Percentiles rank a stretch among this genome's conserved stretches.
These are phyloP conservation scores for Ophiostoma ips DNA, from an alignment of 2,329 filamentous ascomycete genomes.

Conservation along the genomic window DNA sequence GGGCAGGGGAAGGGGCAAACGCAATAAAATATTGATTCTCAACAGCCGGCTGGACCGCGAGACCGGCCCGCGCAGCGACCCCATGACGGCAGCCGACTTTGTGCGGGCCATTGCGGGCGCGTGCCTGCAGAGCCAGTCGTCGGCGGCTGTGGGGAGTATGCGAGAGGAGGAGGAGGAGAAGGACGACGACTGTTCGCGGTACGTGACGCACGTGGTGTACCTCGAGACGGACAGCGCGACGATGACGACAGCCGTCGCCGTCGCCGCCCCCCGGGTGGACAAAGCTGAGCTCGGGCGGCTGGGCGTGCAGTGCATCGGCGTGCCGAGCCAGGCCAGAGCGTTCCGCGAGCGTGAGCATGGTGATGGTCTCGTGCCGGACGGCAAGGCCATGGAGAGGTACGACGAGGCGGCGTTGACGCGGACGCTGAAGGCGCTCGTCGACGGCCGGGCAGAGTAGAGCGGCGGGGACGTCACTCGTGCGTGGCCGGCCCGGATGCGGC, in stretches of 20 bases:
- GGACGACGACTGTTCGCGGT: constrained; percentile 41
- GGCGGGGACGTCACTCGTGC: too few relatives aligned
- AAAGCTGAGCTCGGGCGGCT: constrained; percentile 44
- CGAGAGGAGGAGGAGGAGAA: too few relatives aligned
- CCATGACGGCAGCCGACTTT: constrained; percentile 68
- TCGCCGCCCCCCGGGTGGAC: constrained; percentile 52
- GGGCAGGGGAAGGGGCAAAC: constrained; percentile 18
- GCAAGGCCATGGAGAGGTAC: constrained; percentile 2
- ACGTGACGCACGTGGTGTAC: constrained; percentile 76
- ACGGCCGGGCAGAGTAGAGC: not conserved
- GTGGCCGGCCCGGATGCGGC: too few relatives aligned
- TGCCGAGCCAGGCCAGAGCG: constrained; percentile 47
- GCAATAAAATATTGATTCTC: constrained; percentile 67
- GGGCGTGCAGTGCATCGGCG: constrained; percentile 62
- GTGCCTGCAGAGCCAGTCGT: constrained; percentile 52
- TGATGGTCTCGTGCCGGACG: not conserved
- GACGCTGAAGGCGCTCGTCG: not conserved
- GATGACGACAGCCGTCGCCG: constrained; percentile 12
- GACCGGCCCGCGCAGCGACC: constrained; percentile 53
- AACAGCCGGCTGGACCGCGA: constrained; percentile 79
- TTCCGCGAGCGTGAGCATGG: constrained; percentile 20
- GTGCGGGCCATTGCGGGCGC: constrained; percentile 66
- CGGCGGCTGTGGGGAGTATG: constrained; percentile 19
- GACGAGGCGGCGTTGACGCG: constrained; percentile 5
- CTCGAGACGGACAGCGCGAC: constrained; percentile 30